Percentiles rank a stretch among this genome's conserved stretches.
Evolutionary conservation across 257 asterid genomes (phyloP).

Genomic region (Ilex aquifolium): DNA sequence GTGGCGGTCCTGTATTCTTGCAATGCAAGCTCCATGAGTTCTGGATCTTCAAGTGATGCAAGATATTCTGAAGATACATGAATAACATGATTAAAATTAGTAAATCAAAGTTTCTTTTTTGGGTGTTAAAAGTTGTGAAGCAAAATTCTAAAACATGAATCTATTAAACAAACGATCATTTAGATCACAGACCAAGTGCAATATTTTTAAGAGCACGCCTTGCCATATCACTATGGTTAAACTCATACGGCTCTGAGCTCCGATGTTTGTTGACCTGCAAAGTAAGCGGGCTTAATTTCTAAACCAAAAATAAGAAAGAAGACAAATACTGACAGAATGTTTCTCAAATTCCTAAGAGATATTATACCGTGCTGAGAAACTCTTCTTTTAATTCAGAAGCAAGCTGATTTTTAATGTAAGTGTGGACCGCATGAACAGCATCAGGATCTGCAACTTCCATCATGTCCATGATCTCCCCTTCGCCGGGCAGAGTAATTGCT

Average conservation of each 20-base stretch:
- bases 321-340: no score
- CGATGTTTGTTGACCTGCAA: slow-evolving; percentile 46
- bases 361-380: slow-evolving; percentile 43
- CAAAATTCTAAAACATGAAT: no score
- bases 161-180: no score
- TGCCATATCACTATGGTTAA: slow-evolving; percentile 63
- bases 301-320: background rate
- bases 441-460: slow-evolving; percentile 87
- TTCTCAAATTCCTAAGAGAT: slow-evolving; percentile 1
- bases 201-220: slow-evolving; percentile 70
- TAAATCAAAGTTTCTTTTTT: no score
- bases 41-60: slow-evolving; percentile 57
- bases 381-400: slow-evolving; percentile 65
- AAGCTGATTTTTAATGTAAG: slow-evolving; percentile 62
- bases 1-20: slow-evolving; percentile 77
- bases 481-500: slow-evolving; percentile 78
- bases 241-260: slow-evolving; percentile 56
- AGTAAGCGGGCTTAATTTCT: background rate
- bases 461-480: slow-evolving; percentile 83
- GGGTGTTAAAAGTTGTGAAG: no score
- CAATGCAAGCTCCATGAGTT: slow-evolving; percentile 56
- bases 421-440: slow-evolving; percentile 77
- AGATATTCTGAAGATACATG: slow-evolving; percentile 56
- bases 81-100: background rate
- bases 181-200: slow-evolving; percentile 52